Conservation (phyloP, 2,329 filamentous ascomycete species). For the Xylaria sp. region DNA sequence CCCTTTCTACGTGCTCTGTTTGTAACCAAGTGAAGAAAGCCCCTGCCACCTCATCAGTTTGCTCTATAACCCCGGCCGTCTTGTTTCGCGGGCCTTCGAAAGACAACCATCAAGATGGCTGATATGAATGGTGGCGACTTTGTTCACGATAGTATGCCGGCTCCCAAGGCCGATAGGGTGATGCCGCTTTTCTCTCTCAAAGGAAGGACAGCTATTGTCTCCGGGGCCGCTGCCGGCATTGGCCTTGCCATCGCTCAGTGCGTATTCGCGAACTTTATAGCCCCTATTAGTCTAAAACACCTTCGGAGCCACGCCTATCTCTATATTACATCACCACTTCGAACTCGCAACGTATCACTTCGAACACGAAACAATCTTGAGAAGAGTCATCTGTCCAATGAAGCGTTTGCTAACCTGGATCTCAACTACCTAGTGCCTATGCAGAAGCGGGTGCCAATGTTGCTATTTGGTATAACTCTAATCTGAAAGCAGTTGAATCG, state of each 20-base stretch:
- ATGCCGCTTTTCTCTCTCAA: constrained; percentile 70
- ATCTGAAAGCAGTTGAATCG: constrained; percentile 63
- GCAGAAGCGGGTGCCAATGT: constrained; percentile 74
- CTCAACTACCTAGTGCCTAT: background rate
- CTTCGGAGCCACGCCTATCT: background rate
- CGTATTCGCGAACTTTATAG: background rate
- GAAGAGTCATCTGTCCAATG: background rate
- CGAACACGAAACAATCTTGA: background rate
- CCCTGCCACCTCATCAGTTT: background rate
- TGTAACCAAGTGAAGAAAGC: background rate
- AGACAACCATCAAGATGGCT: constrained; percentile 38
- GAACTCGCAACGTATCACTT: background rate
- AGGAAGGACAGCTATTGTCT: constrained; percentile 70
- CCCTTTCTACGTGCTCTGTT: background rate
- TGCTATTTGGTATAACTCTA: constrained; percentile 73
- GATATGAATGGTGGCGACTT: constrained; percentile 55
- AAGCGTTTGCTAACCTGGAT: background rate
- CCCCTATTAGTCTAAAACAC: background rate
- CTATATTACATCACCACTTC: background rate
- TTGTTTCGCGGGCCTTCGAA: background rate
- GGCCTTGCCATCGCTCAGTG: constrained; percentile 63
- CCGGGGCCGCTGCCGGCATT: constrained; percentile 61
- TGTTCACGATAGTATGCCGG: constrained; percentile 57
- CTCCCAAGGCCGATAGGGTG: constrained; percentile 53
- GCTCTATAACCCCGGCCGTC: background rate